Evolutionary conservation across 331 rosid species (phyloP).

Genomic region (Ulmus americana): DNA sequence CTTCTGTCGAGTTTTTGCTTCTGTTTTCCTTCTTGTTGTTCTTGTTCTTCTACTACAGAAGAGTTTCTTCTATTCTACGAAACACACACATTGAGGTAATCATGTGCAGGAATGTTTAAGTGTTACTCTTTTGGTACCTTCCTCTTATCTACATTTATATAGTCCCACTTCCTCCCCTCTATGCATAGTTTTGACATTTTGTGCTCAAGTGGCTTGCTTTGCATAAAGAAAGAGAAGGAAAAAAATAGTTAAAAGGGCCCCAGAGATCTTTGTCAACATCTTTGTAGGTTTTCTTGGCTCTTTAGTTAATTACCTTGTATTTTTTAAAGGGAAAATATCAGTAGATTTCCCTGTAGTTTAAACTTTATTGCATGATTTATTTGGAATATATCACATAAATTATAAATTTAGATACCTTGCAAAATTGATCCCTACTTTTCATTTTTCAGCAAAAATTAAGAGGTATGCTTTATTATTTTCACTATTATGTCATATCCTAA

Average conservation of each 20-base stretch:
- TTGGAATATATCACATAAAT: too few species aligned
- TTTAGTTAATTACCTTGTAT: too few species aligned
- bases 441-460: too few species aligned
- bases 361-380: too few species aligned
- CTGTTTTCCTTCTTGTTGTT: not conserved
- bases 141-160: conserved; percentile 22
- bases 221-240: not conserved
- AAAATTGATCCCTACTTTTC: too few species aligned
- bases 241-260: not conserved
- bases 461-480: too few species aligned
- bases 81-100: conserved; percentile 12
- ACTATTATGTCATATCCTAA: too few species aligned
- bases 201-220: not conserved
- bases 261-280: not conserved
- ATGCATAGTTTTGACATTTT: not conserved
- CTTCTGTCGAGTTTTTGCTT: conserved; percentile 9
- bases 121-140: conserved; percentile 28
- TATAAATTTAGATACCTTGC: too few species aligned
- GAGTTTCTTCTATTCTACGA: conserved; percentile 11
- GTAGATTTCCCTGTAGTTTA: too few species aligned
- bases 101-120: conserved; percentile 4
- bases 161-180: not conserved
- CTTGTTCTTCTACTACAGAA: conserved; percentile 5
- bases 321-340: too few species aligned
- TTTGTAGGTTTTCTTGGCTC: too few species aligned